Base-by-base conservation (phyloP, 2,329 filamentous ascomycete genomes). In the Cladosporium austrohemisphaericum region DNA sequence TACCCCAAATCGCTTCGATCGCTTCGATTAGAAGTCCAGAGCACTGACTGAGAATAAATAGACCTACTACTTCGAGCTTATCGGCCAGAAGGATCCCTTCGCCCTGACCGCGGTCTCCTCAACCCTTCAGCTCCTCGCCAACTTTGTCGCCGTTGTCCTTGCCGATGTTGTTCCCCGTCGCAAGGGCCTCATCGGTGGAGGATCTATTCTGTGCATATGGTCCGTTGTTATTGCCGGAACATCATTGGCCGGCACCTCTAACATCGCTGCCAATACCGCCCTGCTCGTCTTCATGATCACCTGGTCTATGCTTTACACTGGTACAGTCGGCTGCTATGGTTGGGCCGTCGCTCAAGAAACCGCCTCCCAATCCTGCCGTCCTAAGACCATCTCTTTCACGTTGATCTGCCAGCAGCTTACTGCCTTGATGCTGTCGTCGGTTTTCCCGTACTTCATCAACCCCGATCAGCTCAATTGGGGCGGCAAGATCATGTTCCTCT, bases 381-480 rank as follows among this genome's bases (percentile, higher is more conserved):
- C 58, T 2, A 60, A 60, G 50, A 60, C 58, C 10, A 60, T 60
- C 29, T 59, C 58, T 5, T 58, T 60, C 44, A 57, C 58, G 13
- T 28, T 60, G 31, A 55, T 60, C 33, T 60, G 58, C 40, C 58
- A 68, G 33, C 66, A 68, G 19, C 56, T 69, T 0, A 69, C 65
- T 0, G 65, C 66, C 0, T 59, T 68, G 2, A 62, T 68, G 62
- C 60, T 68, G 7, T 66, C 63, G 13, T 67, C 62, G 0, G 61
- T 69, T 0, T 68, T 69, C 26, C 66, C 67, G 0, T 69, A 58
- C 54, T 68, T 68, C 25, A 68, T 69, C 53, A 68, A 69, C 54
- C 66, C 67, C 0, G 64, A 69, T 48, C 62, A 68, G 45, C 48
- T 68, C 2, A 69, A 69, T 49, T 68, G 66, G 66, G 66, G 66